Conservation (phyloP, 768 basidiomycete genomes). For the Lactarius tabidus region DNA sequence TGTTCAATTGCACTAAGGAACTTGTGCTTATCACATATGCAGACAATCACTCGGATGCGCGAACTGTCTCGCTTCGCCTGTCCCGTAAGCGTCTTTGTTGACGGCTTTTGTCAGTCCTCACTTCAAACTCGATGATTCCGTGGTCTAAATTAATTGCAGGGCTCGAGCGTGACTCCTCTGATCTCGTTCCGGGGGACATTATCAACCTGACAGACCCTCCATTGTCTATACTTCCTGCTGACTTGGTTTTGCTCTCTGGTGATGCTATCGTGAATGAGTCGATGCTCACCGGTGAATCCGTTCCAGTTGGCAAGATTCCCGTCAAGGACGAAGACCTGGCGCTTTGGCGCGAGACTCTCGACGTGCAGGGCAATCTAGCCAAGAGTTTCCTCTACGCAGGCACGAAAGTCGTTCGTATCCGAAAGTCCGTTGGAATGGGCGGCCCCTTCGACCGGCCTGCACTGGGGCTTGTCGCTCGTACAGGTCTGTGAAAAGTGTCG, state of each 20-base stretch:
- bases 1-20: background rate
- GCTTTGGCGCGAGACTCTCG: conserved; percentile 64
- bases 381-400: conserved; percentile 89
- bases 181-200: conserved; percentile 89
- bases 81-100: conserved; percentile 60
- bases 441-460: conserved; percentile 56
- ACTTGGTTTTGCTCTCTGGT: conserved; percentile 88
- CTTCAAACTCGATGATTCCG: background rate
- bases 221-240: conserved; percentile 76
- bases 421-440: conserved; percentile 53
- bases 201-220: conserved; percentile 80
- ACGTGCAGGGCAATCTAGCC: conserved; percentile 55
- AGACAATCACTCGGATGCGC: conserved; percentile 92
- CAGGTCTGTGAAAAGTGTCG: conserved; percentile 47
- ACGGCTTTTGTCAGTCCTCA: conserved; percentile 48
- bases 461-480: conserved; percentile 78
- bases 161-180: conserved; percentile 64
- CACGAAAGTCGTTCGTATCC: conserved; percentile 84
- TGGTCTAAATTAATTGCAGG: conserved; percentile 41
- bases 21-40: conserved; percentile 7
- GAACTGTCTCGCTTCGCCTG: conserved; percentile 94
- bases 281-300: conserved; percentile 98
- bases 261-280: conserved; percentile 99
- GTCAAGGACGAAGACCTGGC: conserved; percentile 73
- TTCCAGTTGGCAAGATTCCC: conserved; percentile 90